A percentile compares a stretch with the other conserved stretches of the same genome.
phyloP scores from a whole-genome alignment of 1,284 basidiomycete species.

The Rhodotorula sp. region DNA sequence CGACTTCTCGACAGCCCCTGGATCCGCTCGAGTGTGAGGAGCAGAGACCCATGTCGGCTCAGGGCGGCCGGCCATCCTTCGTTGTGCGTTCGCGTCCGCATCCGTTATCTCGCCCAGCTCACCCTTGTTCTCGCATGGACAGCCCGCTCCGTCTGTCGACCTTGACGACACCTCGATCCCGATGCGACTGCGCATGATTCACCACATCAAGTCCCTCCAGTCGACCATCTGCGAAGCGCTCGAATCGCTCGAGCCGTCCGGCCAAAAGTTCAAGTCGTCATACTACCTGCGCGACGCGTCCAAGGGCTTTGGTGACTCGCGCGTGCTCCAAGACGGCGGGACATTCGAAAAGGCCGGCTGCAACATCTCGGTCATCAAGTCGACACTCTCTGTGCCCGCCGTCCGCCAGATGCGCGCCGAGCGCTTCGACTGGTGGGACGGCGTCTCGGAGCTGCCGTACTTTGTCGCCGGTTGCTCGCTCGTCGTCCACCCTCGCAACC shows the following conservation, averaged over 20 bases:
- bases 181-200: conserved; percentile 78
- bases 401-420: conserved; percentile 93
- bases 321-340: conserved; percentile 71
- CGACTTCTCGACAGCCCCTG: background rate
- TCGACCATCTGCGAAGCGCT: conserved; percentile 75
- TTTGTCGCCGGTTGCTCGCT: conserved; percentile 89
- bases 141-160: conserved; percentile 29
- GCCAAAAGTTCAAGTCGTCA: conserved; percentile 40
- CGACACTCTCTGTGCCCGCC: conserved; percentile 79
- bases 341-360: conserved; percentile 96
- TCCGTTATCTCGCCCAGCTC: background rate
- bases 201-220: conserved; percentile 77
- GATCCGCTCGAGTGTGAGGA: conserved; percentile 11
- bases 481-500: conserved; percentile 91
- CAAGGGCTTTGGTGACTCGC: conserved; percentile 72
- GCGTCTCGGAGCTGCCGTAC: conserved; percentile 69
- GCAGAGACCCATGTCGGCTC: background rate
- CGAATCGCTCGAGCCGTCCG: conserved; percentile 69
- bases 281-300: conserved; percentile 79
- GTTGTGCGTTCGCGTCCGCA: conserved; percentile 5
- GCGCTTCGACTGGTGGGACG: conserved; percentile 66
- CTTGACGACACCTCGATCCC: conserved; percentile 46
- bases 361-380: conserved; percentile 90
- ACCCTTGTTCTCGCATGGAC: background rate
- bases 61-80: conserved; percentile 22